Evolutionary conservation across 768 basidiomycete genomes (phyloP).

Genomic region (Mycena rebaudengoi): DNA sequence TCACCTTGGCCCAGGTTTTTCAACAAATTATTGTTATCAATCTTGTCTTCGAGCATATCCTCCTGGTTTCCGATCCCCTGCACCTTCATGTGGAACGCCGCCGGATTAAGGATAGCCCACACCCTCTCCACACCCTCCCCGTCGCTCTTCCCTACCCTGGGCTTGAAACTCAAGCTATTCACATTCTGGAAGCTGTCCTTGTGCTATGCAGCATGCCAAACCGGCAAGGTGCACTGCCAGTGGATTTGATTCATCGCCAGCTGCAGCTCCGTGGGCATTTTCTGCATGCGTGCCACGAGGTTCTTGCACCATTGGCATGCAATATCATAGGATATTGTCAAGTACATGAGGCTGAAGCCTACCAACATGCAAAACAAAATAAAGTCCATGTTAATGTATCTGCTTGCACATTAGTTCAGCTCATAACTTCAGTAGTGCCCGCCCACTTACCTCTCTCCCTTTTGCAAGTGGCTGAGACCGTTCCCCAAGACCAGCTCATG

Average conservation of each 20-base stretch:
- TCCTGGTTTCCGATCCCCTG: conserved; percentile 33
- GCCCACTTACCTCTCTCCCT: too few species aligned
- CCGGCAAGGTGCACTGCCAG: not conserved
- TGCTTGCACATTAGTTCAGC: too few species aligned
- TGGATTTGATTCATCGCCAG: too few species aligned
- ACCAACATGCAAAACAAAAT: not conserved
- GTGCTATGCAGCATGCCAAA: conserved; percentile 21
- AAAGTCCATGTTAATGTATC: not conserved
- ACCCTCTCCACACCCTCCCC: conserved; percentile 27
- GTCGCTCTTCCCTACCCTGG: conserved; percentile 15
- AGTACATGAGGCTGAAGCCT: not conserved
- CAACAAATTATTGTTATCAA: conserved; percentile 25
- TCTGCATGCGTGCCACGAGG: too few species aligned
- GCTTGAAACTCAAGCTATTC: conserved; percentile 16
- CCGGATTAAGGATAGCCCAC: conserved; percentile 37
- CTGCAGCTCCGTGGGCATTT: too few species aligned
- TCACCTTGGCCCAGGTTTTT: conserved; percentile 15
- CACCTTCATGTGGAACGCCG: conserved; percentile 34
- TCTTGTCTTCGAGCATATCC: conserved; percentile 35
- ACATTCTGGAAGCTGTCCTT: conserved; percentile 5
- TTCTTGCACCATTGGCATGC: too few species aligned
- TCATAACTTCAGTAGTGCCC: too few species aligned
- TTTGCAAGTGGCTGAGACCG: conserved; percentile 30
- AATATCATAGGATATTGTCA: too few species aligned
- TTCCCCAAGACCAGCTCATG: too few species aligned